These are phyloP conservation scores for Taiozyma sp. DNA, from an alignment of 1,139 yeast species.

Conservation along the genomic window DNA sequence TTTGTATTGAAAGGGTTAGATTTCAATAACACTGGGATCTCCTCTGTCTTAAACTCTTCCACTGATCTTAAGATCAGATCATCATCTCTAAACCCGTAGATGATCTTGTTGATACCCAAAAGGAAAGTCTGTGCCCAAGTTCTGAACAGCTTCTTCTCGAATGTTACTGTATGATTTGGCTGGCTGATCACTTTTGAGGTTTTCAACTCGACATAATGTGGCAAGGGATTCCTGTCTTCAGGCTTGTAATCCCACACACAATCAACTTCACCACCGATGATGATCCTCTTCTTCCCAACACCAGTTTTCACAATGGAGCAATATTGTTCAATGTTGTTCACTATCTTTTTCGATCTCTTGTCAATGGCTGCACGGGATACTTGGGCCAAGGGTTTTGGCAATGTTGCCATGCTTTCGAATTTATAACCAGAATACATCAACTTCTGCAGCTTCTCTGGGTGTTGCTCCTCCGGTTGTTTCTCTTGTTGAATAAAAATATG, in stretches of 20 bases:
- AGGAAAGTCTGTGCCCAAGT: conserved; percentile 96
- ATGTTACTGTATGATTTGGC: conserved; percentile 48
- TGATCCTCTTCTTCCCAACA: conserved; percentile 63
- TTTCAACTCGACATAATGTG: conserved; percentile 84
- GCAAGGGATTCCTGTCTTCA: conserved; percentile 38
- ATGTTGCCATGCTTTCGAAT: conserved; percentile 75
- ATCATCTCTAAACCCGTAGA: conserved; percentile 86
- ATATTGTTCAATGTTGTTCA: conserved; percentile 72
- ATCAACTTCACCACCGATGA: conserved; percentile 90
- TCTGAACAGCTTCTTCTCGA: conserved; percentile 69
- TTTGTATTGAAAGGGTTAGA: conserved; percentile 27
- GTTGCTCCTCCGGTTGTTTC: conserved; percentile 24
- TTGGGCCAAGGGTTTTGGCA: conserved; percentile 73
- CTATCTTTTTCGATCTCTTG: conserved; percentile 50
- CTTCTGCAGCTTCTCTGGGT: conserved; percentile 37
- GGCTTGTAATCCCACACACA: conserved; percentile 74
- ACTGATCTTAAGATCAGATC: conserved; percentile 55
- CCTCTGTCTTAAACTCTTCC: conserved; percentile 75
- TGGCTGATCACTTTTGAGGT: conserved; percentile 55
- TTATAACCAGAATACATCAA: conserved; percentile 73
- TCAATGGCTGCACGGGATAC: conserved; percentile 65
- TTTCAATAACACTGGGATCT: conserved; percentile 58
- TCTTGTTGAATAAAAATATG: conserved; percentile 79
- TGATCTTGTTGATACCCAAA: conserved; percentile 71
- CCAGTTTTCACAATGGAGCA: conserved; percentile 79